These are phyloP conservation scores for Rosa hybrid DNA, from an alignment of 331 rosid species.

Conservation along the genomic window DNA sequence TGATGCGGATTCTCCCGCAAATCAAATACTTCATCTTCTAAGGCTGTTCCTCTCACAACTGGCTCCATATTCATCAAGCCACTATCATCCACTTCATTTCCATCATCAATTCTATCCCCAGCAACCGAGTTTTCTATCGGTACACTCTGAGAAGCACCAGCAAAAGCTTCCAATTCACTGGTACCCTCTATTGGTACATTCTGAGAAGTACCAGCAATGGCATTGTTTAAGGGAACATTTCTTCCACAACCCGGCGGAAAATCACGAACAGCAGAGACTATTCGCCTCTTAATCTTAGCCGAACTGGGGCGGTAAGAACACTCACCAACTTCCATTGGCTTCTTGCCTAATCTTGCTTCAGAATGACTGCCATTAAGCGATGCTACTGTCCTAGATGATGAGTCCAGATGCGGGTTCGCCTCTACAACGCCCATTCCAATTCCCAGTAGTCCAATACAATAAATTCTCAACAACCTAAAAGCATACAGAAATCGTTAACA, in stretches of 20 bases:
- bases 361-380: constrained; percentile 38
- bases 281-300: constrained; percentile 49
- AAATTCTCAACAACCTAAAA: constrained; percentile 15
- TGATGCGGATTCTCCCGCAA: constrained; percentile 30
- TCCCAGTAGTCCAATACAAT: constrained; percentile 14
- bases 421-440: constrained; percentile 34
- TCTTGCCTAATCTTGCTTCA: constrained; percentile 33
- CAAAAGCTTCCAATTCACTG: neutral
- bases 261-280: constrained; percentile 64
- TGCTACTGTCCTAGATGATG: constrained; percentile 25
- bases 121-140: neutral
- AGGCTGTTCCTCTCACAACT: constrained; percentile 13
- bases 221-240: constrained; percentile 25
- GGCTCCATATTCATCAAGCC: constrained; percentile 7
- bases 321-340: constrained; percentile 37
- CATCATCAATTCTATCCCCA: neutral
- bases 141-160: neutral
- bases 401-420: constrained; percentile 17
- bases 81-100: constrained; percentile 19
- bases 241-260: constrained; percentile 81
- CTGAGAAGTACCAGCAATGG: constrained; percentile 16
- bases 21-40: constrained; percentile 30
- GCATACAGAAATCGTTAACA: no score
- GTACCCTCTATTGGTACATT: neutral
- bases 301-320: constrained; percentile 16